A percentile compares a stretch with the other conserved stretches of the same genome.
Evolutionary conservation across 305 asterid genomes (phyloP).

Genomic region (Fraxinus angustifolia): DNA sequence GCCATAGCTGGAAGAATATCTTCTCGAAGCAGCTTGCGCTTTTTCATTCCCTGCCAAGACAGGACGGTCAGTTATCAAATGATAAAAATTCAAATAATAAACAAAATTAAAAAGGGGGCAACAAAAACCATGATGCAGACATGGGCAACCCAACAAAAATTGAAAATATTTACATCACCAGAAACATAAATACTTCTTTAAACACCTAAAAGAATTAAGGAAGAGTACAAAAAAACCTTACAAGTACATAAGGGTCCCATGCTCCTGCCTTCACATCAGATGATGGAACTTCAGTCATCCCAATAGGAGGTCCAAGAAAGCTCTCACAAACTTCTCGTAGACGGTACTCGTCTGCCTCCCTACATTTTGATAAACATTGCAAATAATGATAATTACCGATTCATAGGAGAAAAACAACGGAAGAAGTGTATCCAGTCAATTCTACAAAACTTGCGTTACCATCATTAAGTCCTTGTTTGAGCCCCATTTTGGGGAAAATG

Average conservation of each 20-base stretch:
- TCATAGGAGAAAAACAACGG: not conserved
- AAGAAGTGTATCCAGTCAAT: not conserved
- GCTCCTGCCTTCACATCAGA: slow-evolving; percentile 38
- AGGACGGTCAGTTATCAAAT: not conserved
- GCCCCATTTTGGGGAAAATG: too few species aligned
- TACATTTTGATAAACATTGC: slow-evolving; percentile 30
- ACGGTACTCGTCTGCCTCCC: slow-evolving; percentile 90
- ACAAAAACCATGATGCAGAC: not conserved
- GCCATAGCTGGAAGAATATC: slow-evolving; percentile 99
- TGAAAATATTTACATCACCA: not conserved
- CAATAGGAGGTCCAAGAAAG: slow-evolving; percentile 95
- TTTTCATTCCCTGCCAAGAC: slow-evolving; percentile 68
- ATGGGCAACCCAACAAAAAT: not conserved
- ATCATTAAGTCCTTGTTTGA: not conserved
- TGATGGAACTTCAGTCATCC: slow-evolving; percentile 57
- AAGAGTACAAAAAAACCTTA: slow-evolving; percentile 36
- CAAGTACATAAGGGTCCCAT: slow-evolving; percentile 84
- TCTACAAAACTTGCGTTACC: not conserved
- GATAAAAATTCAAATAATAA: not conserved
- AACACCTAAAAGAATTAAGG: not conserved
- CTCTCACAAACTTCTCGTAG: slow-evolving; percentile 91
- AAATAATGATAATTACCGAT: not conserved
- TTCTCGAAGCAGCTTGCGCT: slow-evolving; percentile 86
- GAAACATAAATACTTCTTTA: not conserved
- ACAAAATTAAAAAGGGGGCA: not conserved